These are phyloP conservation scores for Neophaeococcomyces aloes DNA, from an alignment of 2,329 filamentous ascomycete genomes.

Conservation along the genomic window DNA sequence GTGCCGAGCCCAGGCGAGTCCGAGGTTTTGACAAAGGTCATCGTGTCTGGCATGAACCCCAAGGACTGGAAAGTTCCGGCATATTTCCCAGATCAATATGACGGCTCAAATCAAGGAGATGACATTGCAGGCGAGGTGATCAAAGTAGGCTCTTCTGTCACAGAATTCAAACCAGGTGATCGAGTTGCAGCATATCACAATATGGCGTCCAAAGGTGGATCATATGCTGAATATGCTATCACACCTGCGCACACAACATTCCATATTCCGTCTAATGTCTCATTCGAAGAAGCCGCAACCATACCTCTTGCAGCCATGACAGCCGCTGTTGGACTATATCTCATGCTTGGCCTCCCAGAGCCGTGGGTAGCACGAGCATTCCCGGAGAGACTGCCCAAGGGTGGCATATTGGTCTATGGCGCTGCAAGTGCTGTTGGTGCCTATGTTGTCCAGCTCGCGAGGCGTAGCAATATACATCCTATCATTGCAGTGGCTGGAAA, in stretches of 20 bases:
- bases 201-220: slow-evolving; percentile 41
- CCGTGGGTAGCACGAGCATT: no score
- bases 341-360: slow-evolving; percentile 9
- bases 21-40: no score
- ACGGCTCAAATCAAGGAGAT: slow-evolving; percentile 37
- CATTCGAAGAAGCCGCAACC: slow-evolving; percentile 41
- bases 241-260: slow-evolving; percentile 44
- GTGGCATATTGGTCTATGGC: slow-evolving; percentile 43
- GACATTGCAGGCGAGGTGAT: slow-evolving; percentile 44
- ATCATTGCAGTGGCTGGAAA: slow-evolving; percentile 49
- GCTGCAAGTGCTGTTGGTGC: slow-evolving; percentile 47
- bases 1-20: no score
- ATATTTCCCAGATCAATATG: slow-evolving; percentile 1
- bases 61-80: slow-evolving; percentile 37
- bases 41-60: slow-evolving; percentile 35
- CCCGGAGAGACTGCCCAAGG: neutral
- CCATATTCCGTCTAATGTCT: slow-evolving; percentile 25
- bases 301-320: slow-evolving; percentile 48
- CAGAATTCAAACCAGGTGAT: slow-evolving; percentile 47
- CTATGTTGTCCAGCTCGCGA: slow-evolving; percentile 48
- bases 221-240: slow-evolving; percentile 48
- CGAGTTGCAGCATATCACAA: slow-evolving; percentile 41
- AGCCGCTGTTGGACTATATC: slow-evolving; percentile 23
- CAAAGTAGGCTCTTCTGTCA: slow-evolving; percentile 41
- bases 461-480: slow-evolving; percentile 48